A percentile compares a stretch with the other conserved stretches of the same genome.
phyloP scores from a whole-genome alignment of 768 basidiomycete species.

The Phylloporus sp. region DNA sequence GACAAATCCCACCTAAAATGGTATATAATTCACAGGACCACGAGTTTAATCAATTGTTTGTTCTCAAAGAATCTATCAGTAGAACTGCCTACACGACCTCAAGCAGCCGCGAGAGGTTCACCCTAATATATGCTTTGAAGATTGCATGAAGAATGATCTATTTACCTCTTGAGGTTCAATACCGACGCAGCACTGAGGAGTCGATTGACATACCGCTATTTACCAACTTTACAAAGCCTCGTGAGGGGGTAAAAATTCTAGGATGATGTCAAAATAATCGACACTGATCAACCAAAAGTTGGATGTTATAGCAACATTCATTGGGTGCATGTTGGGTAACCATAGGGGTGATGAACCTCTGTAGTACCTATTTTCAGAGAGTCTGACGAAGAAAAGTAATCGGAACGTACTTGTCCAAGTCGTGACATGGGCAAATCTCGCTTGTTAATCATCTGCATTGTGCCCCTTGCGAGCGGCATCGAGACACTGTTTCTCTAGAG shows the following conservation, averaged over 20 bases:
- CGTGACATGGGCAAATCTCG: not conserved
- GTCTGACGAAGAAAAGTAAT: not conserved
- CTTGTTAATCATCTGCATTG: not conserved
- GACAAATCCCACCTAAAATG: not conserved
- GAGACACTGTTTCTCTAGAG: slow-evolving; percentile 78
- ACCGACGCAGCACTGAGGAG: too few relatives aligned
- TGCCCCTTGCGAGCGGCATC: slow-evolving; percentile 68
- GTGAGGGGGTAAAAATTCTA: too few relatives aligned
- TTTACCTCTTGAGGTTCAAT: too few relatives aligned
- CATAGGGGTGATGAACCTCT: slow-evolving; percentile 17
- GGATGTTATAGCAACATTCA: slow-evolving; percentile 18
- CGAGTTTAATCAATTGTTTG: too few relatives aligned
- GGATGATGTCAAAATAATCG: too few relatives aligned
- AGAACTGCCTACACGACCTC: not conserved
- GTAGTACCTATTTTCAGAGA: slow-evolving; percentile 1
- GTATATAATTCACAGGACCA: not conserved
- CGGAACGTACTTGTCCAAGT: slow-evolving; percentile 4
- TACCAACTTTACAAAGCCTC: too few relatives aligned
- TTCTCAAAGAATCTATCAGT: too few relatives aligned
- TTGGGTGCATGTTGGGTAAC: slow-evolving; percentile 17
- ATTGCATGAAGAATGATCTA: too few relatives aligned
- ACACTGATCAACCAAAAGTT: slow-evolving; percentile 12
- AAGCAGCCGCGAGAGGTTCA: not conserved
- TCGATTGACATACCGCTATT: too few relatives aligned
- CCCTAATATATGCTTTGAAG: too few relatives aligned